Conservation (phyloP, 306 rosid species). For the Bauhinia variegata region DNA sequence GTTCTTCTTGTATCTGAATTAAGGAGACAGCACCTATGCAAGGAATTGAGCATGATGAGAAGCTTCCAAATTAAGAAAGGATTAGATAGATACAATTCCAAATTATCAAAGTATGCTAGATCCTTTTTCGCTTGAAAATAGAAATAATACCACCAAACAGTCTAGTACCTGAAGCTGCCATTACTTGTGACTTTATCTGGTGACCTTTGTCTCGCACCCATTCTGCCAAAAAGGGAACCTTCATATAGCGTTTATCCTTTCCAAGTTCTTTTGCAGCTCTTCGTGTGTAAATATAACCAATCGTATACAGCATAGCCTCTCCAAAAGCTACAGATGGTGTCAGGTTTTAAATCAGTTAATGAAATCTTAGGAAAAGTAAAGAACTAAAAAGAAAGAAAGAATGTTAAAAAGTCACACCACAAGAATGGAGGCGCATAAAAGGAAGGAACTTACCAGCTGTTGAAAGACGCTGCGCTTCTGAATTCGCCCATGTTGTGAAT, state of each 20-base stretch:
- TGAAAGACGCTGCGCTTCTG: constrained; percentile 80
- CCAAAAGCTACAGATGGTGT: constrained; percentile 74
- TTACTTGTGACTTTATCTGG: constrained; percentile 88
- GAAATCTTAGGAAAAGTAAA: constrained; percentile 22
- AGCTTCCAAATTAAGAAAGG: constrained; percentile 20
- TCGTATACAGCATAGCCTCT: constrained; percentile 96
- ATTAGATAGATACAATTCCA: no score
- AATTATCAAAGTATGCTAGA: background rate
- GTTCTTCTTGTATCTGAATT: constrained; percentile 87
- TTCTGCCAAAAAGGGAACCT: constrained; percentile 91
- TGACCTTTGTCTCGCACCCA: constrained; percentile 98
- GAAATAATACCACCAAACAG: background rate
- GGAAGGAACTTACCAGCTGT: constrained; percentile 60
- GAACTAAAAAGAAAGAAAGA: background rate
- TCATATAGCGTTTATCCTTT: constrained; percentile 77
- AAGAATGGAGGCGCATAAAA: constrained; percentile 11
- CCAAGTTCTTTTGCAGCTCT: constrained; percentile 84
- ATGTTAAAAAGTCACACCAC: background rate
- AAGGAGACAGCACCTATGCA: constrained; percentile 88
- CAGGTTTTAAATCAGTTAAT: constrained; percentile 15
- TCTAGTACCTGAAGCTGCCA: constrained; percentile 91
- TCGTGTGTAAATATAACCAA: constrained; percentile 92
- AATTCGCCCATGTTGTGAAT: constrained; percentile 69
- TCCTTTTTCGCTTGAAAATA: constrained; percentile 21
- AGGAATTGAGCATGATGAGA: constrained; percentile 36